These are phyloP conservation scores for Phialophora macrospora DNA, from an alignment of 2,329 filamentous ascomycete genomes.

Conservation along the genomic window DNA sequence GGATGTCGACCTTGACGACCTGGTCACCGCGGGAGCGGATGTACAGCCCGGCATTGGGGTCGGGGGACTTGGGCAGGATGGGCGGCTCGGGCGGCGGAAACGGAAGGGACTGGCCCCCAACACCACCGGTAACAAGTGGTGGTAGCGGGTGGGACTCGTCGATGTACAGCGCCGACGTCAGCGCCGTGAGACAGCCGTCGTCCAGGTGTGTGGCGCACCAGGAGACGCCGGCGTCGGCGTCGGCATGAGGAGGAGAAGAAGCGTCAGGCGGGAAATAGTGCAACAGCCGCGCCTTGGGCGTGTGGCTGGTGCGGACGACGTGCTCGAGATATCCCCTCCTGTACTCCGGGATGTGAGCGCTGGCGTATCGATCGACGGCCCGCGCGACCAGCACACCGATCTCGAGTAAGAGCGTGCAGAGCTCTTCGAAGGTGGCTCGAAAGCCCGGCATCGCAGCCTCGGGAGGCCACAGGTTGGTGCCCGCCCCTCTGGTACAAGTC, in stretches of 20 bases:
- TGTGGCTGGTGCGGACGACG: constrained; percentile 81
- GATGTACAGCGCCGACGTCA: constrained; percentile 94
- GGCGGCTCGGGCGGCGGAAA: background rate
- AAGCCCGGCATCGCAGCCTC: constrained; percentile 72
- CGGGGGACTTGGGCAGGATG: constrained; percentile 77
- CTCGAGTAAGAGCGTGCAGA: constrained; percentile 86
- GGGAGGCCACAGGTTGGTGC: constrained; percentile 78
- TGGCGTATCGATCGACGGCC: constrained; percentile 86
- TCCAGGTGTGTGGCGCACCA: constrained; percentile 84
- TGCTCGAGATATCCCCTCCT: constrained; percentile 75
- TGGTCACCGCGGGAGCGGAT: constrained; percentile 82
- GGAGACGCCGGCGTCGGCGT: constrained; percentile 64
- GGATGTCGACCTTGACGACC: constrained; percentile 87
- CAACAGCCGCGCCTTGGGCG: constrained; percentile 85
- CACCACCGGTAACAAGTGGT: constrained; percentile 9
- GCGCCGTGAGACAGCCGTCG: constrained; percentile 88
- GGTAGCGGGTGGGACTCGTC: constrained; percentile 65
- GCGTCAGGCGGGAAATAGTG: constrained; percentile 78
- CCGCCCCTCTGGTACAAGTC: constrained; percentile 57
- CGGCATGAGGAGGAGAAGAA: background rate
- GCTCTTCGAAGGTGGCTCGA: constrained; percentile 69
- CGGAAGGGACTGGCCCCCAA: background rate
- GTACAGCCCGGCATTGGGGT: constrained; percentile 85
- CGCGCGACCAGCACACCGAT: constrained; percentile 82
- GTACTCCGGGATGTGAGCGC: constrained; percentile 76